Evolutionary conservation across 2,329 filamentous ascomycete genomes (phyloP).

Genomic region (Cordyceps sp.): DNA sequence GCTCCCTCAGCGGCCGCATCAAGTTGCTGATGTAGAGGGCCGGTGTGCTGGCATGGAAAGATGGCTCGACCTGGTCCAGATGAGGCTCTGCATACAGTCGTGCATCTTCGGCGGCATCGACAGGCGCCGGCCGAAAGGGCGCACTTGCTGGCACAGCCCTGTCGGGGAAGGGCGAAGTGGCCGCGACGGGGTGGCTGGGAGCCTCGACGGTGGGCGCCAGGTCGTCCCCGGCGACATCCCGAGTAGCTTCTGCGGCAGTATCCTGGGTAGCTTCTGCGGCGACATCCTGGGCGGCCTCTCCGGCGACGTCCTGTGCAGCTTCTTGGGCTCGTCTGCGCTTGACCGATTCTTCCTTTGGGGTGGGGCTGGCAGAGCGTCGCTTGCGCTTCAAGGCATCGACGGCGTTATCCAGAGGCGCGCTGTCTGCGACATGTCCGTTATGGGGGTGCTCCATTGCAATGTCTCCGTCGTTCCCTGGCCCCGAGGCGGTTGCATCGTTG

Average conservation of each 20-base stretch:
- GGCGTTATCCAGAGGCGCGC: constrained; percentile 3
- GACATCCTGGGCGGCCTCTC: constrained; percentile 2
- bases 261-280: too few relatives aligned
- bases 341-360: constrained; percentile 33
- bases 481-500: neutral
- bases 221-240: too few relatives aligned
- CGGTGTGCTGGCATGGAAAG: constrained; percentile 54
- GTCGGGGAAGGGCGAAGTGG: neutral
- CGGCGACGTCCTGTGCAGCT: constrained; percentile 1
- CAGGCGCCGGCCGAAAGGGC: constrained; percentile 1
- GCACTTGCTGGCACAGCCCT: neutral
- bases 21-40: constrained; percentile 82
- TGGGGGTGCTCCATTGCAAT: neutral
- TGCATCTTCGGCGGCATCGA: constrained; percentile 3
- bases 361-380: constrained; percentile 46
- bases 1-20: constrained; percentile 66
- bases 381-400: constrained; percentile 46
- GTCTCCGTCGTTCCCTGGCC: neutral
- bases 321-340: constrained; percentile 32
- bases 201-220: too few relatives aligned
- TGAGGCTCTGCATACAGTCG: constrained; percentile 16
- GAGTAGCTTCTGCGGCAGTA: too few relatives aligned
- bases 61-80: constrained; percentile 27
- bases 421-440: constrained; percentile 1
- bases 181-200: too few relatives aligned